These are phyloP conservation scores for Spathaspora arborariae DNA, from an alignment of 805 yeast genomes.

Conservation along the genomic window DNA sequence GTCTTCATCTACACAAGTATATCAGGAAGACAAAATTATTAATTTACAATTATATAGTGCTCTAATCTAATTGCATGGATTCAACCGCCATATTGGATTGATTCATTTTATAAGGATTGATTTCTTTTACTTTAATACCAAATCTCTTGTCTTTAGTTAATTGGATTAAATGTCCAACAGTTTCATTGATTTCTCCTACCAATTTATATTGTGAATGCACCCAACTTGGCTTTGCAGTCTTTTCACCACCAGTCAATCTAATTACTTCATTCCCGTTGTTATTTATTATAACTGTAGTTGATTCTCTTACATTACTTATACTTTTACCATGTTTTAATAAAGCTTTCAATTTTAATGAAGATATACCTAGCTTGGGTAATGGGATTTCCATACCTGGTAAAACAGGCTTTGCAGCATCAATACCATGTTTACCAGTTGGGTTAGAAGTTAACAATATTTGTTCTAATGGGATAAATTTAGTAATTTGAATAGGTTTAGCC, in stretches of 20 bases:
- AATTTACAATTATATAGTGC: background rate
- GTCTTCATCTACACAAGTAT: too few relatives aligned
- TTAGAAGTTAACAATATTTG: conserved; percentile 59
- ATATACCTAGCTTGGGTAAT: conserved; percentile 67
- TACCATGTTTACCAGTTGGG: conserved; percentile 64
- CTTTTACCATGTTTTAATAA: conserved; percentile 41
- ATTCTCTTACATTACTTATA: conserved; percentile 60
- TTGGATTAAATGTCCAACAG: conserved; percentile 52
- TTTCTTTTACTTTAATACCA: conserved; percentile 61
- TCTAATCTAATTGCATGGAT: conserved; percentile 13
- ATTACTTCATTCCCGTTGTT: conserved; percentile 53
- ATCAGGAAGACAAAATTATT: background rate
- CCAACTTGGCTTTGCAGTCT: conserved; percentile 75
- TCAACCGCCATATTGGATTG: conserved; percentile 8
- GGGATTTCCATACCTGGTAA: conserved; percentile 76
- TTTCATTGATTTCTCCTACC: conserved; percentile 41
- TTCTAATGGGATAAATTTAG: conserved; percentile 69
- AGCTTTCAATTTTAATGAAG: conserved; percentile 64
- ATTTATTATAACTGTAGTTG: conserved; percentile 58
- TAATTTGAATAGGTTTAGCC: conserved; percentile 67
- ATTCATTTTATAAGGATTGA: conserved; percentile 37
- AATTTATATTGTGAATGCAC: conserved; percentile 76
- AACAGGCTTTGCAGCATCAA: conserved; percentile 60
- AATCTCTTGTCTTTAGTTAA: conserved; percentile 65
- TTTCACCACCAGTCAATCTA: conserved; percentile 77